phyloP scores from a whole-genome alignment of 2,329 filamentous ascomycete genomes.

The Aspergillus pseudotamarii region DNA sequence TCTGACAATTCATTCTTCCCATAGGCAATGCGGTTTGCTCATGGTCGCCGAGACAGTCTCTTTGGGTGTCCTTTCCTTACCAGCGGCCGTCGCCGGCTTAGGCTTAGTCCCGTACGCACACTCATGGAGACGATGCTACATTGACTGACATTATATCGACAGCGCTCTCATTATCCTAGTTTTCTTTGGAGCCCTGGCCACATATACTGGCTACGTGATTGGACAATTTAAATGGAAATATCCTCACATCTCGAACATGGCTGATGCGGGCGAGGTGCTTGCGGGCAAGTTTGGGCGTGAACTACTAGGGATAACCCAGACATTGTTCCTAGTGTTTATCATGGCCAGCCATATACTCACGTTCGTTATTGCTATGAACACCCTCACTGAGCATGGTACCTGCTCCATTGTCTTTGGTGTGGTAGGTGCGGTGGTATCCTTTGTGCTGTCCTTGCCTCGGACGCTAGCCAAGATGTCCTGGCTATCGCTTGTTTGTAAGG shows the following conservation, averaged over 20 bases:
- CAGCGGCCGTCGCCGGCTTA: conserved; percentile 54
- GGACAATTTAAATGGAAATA: conserved; percentile 61
- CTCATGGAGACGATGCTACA: background rate
- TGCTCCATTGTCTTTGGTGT: conserved; percentile 68
- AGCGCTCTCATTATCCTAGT: conserved; percentile 58
- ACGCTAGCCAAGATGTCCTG: conserved; percentile 66
- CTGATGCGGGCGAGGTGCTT: conserved; percentile 67
- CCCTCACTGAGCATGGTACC: conserved; percentile 61
- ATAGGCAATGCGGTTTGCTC: conserved; percentile 49
- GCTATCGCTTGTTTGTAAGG: conserved; percentile 59
- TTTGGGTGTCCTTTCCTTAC: conserved; percentile 59
- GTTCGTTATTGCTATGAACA: conserved; percentile 70
- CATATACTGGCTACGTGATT: conserved; percentile 64
- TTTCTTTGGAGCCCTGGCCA: conserved; percentile 56
- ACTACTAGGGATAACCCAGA: conserved; percentile 63
- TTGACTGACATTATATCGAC: background rate
- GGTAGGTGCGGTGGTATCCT: conserved; percentile 62
- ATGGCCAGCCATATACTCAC: conserved; percentile 73
- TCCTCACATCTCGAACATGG: conserved; percentile 66
- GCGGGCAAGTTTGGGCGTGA: conserved; percentile 64
- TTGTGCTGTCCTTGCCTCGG: conserved; percentile 61
- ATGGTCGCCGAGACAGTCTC: conserved; percentile 65
- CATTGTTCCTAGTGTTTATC: conserved; percentile 68
- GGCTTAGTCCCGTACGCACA: conserved; percentile 54
- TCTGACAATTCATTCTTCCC: conserved; percentile 34